These are phyloP conservation scores for Prosopis cineraria DNA, from an alignment of 306 rosid genomes.

Conservation along the genomic window DNA sequence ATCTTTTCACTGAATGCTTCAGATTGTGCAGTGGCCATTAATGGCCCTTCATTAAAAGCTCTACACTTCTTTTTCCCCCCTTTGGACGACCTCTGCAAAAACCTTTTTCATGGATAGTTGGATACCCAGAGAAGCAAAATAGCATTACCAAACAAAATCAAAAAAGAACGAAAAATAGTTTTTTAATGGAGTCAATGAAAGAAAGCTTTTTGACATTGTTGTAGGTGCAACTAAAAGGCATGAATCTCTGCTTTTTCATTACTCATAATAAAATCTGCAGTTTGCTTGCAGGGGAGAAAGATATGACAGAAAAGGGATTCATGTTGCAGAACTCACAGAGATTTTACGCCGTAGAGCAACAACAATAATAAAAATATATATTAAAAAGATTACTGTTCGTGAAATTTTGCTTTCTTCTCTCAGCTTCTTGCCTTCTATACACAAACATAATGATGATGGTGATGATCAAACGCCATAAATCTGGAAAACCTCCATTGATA, in stretches of 20 bases:
- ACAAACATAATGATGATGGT: conserved; percentile 34
- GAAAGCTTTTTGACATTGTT: conserved; percentile 24
- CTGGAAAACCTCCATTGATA: conserved; percentile 35
- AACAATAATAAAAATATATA: neutral
- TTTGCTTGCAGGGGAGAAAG: conserved; percentile 19
- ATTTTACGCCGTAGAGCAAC: neutral
- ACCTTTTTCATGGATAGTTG: neutral
- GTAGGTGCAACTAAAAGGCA: conserved; percentile 34
- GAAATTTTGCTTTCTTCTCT: conserved; percentile 23
- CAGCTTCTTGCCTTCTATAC: conserved; percentile 29
- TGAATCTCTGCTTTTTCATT: conserved; percentile 28
- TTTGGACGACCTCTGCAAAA: neutral
- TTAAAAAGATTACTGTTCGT: conserved; percentile 9
- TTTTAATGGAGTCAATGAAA: neutral
- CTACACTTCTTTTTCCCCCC: conserved; percentile 13
- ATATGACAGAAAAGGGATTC: conserved; percentile 29
- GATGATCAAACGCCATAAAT: conserved; percentile 23
- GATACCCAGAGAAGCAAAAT: neutral
- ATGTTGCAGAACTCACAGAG: conserved; percentile 25
- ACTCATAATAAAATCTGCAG: conserved; percentile 28
- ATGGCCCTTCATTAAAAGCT: conserved; percentile 15
- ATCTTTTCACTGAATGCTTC: conserved; percentile 7
- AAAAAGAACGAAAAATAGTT: neutral
- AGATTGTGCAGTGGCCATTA: neutral
- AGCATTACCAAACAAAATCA: neutral